Conservation (phyloP, 208 protist species). For the Trypanosoma avium region DNA sequence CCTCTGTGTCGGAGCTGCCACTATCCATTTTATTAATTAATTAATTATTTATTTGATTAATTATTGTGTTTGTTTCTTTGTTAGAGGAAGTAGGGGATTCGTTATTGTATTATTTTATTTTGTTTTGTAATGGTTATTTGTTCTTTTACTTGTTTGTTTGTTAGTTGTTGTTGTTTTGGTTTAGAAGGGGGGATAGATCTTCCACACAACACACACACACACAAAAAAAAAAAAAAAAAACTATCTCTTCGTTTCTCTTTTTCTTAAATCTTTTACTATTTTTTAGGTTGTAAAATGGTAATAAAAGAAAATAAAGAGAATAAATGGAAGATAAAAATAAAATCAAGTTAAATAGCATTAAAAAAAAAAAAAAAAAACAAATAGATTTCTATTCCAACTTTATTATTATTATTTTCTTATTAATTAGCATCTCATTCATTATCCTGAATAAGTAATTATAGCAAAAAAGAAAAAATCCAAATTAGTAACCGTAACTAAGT, state of each 20-base stretch:
- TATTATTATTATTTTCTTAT: neutral
- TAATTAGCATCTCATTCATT: neutral
- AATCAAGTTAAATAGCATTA: too few relatives aligned
- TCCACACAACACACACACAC: neutral
- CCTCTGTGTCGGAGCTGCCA: constrained; percentile 53
- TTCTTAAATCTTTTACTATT: too few relatives aligned
- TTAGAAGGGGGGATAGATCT: neutral
- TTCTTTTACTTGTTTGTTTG: neutral
- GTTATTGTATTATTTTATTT: too few relatives aligned
- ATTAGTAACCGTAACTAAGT: neutral
- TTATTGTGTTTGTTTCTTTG: neutral
- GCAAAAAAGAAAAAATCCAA: neutral
- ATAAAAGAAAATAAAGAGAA: too few relatives aligned
- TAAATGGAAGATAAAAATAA: too few relatives aligned
- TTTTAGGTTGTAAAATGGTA: too few relatives aligned
- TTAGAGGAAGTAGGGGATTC: too few relatives aligned
- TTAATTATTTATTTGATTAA: constrained; percentile 1
- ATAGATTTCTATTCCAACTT: neutral
- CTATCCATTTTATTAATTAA: constrained; percentile 55
- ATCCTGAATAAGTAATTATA: too few relatives aligned
- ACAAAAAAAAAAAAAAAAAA: neutral
- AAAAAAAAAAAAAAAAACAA: too few relatives aligned
- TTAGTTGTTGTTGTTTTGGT: neutral
- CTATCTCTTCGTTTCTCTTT: too few relatives aligned
- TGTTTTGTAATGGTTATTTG: neutral